A percentile compares a stretch with the other conserved stretches of the same genome.
Evolutionary conservation across 2,329 filamentous ascomycete species (phyloP).

Genomic region (Fusarium sp.): DNA sequence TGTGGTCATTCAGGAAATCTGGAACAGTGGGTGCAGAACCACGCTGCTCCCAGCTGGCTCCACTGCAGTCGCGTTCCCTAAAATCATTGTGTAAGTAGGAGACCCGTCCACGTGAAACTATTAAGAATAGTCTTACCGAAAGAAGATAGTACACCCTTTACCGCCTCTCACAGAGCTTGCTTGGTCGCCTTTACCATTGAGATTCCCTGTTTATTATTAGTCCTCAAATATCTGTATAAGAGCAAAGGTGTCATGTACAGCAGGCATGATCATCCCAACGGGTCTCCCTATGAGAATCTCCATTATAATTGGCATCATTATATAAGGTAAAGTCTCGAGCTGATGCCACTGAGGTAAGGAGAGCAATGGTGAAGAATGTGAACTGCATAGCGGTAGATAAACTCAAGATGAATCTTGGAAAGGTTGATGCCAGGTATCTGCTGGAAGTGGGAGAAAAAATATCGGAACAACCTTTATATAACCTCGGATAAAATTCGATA

Average conservation of each 20-base stretch:
- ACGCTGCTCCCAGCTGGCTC: background rate
- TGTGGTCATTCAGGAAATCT: conserved; percentile 6
- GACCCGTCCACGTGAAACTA: background rate
- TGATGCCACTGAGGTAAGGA: background rate
- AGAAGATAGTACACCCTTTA: background rate
- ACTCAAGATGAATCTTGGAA: no score
- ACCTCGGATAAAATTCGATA: no score
- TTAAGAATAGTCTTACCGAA: background rate
- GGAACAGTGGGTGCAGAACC: conserved; percentile 2
- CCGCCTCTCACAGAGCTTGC: background rate
- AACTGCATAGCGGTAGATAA: background rate
- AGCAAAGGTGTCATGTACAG: background rate
- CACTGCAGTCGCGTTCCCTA: background rate
- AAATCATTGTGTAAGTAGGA: background rate
- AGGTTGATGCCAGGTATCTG: no score
- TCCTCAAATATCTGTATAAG: background rate
- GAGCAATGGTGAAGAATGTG: background rate
- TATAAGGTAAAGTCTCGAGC: background rate
- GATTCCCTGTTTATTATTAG: background rate
- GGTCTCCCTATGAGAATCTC: background rate
- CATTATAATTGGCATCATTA: background rate
- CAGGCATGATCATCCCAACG: background rate
- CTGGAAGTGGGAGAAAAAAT: no score
- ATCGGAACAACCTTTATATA: no score
- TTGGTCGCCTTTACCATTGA: background rate